Evolutionary conservation across 805 yeast species (phyloP).

Genomic region (Yarrowia deformans): DNA sequence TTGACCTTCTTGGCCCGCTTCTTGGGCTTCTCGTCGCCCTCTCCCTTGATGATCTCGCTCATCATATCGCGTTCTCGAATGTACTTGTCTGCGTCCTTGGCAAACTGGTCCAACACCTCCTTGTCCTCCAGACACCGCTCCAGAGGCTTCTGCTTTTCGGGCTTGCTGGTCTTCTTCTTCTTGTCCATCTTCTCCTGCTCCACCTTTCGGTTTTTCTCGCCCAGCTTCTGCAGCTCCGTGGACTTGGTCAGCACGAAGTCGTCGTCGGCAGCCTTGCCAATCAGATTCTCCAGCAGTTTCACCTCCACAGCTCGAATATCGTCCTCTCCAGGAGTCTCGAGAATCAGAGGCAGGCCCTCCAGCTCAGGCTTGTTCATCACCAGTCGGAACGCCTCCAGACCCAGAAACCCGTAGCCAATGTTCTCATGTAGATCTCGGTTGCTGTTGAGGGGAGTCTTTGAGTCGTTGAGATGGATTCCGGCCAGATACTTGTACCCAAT

Average conservation of each 20-base stretch:
- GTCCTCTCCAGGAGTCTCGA: conserved; percentile 79
- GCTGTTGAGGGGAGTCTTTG: conserved; percentile 91
- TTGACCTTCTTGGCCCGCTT: conserved; percentile 35
- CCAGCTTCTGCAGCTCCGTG: conserved; percentile 61
- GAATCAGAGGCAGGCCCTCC: conserved; percentile 72
- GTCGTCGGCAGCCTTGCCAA: conserved; percentile 62
- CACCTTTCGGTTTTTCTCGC: conserved; percentile 73
- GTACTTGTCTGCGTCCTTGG: conserved; percentile 24
- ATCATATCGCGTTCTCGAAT: conserved; percentile 13
- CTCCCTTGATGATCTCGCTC: conserved; percentile 31
- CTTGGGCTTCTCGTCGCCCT: conserved; percentile 30
- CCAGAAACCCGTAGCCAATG: conserved; percentile 87
- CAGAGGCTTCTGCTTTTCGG: conserved; percentile 24
- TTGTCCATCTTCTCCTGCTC: conserved; percentile 70
- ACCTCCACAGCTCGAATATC: conserved; percentile 76
- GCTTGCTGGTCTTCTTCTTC: conserved; percentile 54
- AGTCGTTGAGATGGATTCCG: conserved; percentile 90
- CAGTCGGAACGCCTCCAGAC: conserved; percentile 81
- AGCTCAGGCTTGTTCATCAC: conserved; percentile 74
- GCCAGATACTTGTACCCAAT: conserved; percentile 78
- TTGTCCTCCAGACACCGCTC: conserved; percentile 32
- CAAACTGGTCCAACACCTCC: conserved; percentile 8
- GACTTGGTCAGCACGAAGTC: conserved; percentile 60
- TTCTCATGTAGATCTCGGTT: conserved; percentile 91
- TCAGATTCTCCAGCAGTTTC: conserved; percentile 78